Conservation (phyloP, 2,329 filamentous ascomycete species). For the Alternaria brassicicola region DNA sequence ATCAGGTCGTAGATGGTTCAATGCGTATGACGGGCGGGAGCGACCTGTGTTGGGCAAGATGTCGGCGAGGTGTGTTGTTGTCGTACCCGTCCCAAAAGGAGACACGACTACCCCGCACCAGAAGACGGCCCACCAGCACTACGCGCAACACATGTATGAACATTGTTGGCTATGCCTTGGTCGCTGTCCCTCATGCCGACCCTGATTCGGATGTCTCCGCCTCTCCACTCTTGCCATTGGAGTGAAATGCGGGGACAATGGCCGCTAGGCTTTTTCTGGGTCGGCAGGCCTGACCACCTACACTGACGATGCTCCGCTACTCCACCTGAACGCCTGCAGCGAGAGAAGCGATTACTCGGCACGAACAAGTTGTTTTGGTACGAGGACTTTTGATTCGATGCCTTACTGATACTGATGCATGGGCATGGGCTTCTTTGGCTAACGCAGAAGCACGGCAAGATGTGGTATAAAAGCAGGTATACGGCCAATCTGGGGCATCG, state of each 20-base stretch:
- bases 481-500: neutral
- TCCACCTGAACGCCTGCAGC: neutral
- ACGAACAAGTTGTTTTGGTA: neutral
- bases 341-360: neutral
- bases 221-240: neutral
- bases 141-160: neutral
- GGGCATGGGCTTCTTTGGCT: neutral
- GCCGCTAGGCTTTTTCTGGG: constrained; percentile 2
- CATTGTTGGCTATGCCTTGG: neutral
- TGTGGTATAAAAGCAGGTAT: neutral
- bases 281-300: neutral
- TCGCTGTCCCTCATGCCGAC: neutral
- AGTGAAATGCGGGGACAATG: neutral
- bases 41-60: neutral
- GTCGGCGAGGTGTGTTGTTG: neutral
- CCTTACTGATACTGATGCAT: neutral
- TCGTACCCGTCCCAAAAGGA: neutral
- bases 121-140: neutral
- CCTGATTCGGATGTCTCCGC: constrained; percentile 2
- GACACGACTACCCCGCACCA: neutral
- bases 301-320: neutral
- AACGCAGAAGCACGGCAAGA: neutral
- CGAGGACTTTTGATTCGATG: neutral
- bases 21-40: neutral
- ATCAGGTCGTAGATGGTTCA: neutral